These are phyloP conservation scores for Mucor lusitanicus DNA, from an alignment of 371 early-diverging fungal genomes.

Conservation along the genomic window DNA sequence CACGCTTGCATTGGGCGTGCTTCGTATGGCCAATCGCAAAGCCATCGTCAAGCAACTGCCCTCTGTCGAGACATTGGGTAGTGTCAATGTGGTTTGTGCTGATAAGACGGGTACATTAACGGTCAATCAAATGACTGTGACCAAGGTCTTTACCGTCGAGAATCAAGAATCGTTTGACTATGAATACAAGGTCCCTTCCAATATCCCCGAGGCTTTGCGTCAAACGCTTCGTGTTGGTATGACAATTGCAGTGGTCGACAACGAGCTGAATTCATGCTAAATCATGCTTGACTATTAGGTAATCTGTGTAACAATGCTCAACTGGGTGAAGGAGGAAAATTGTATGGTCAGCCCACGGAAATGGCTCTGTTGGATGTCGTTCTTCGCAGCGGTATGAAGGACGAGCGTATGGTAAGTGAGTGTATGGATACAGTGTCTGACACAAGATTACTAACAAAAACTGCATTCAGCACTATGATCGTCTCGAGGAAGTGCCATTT, in stretches of 20 bases:
- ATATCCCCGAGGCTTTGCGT: slow-evolving; percentile 45
- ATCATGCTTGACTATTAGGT: slow-evolving; percentile 25
- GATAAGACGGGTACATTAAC: slow-evolving; percentile 95
- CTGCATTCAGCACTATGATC: slow-evolving; percentile 45
- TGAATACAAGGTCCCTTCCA: slow-evolving; percentile 48
- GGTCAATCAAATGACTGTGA: slow-evolving; percentile 84
- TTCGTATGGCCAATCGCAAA: slow-evolving; percentile 86
- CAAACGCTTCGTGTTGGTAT: slow-evolving; percentile 62
- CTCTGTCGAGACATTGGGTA: slow-evolving; percentile 90
- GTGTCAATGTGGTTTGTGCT: slow-evolving; percentile 85
- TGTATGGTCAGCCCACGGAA: slow-evolving; percentile 85
- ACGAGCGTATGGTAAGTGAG: slow-evolving; percentile 63
- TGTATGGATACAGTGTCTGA: neutral
- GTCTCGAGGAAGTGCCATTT: slow-evolving; percentile 85
- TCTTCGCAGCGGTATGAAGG: slow-evolving; percentile 45
- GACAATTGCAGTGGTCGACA: neutral
- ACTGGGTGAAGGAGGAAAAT: slow-evolving; percentile 63
- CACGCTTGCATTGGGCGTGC: slow-evolving; percentile 86
- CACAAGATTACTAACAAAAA: neutral
- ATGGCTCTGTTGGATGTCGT: slow-evolving; percentile 79
- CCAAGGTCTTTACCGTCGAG: slow-evolving; percentile 69
- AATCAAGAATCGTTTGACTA: slow-evolving; percentile 66
- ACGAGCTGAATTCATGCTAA: neutral
- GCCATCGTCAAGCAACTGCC: slow-evolving; percentile 91
- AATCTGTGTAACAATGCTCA: slow-evolving; percentile 81